Percentiles rank a stretch among this genome's conserved stretches.
phyloP scores from a whole-genome alignment of 495 filamentous ascomycete species.

The Cercophora newfieldiana region DNA sequence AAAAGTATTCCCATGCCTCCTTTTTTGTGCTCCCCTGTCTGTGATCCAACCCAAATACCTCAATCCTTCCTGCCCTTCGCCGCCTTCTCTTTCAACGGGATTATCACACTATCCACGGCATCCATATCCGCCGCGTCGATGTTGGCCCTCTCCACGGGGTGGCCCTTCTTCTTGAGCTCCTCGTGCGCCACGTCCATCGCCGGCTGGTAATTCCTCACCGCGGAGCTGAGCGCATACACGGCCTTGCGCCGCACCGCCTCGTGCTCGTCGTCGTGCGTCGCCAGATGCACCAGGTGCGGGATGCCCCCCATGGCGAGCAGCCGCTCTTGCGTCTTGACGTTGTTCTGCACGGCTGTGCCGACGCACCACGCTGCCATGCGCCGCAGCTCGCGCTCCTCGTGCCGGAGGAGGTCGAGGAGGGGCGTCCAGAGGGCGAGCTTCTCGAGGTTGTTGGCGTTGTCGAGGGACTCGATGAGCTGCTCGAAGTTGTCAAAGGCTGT shows the following conservation, averaged over 20 bases:
- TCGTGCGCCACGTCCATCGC: conserved; percentile 65
- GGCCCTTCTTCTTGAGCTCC: conserved; percentile 55
- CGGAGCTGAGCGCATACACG: conserved; percentile 80
- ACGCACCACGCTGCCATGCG: conserved; percentile 88
- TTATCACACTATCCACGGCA: conserved; percentile 70
- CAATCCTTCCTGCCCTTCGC: conserved; percentile 13
- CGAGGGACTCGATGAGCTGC: conserved; percentile 83
- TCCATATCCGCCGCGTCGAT: conserved; percentile 84
- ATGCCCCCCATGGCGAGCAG: conserved; percentile 71
- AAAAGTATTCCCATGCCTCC: conserved; percentile 13
- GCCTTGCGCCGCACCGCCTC: conserved; percentile 77
- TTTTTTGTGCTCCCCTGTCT: neutral
- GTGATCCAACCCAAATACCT: conserved; percentile 6
- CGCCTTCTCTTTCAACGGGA: conserved; percentile 60
- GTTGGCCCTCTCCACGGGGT: conserved; percentile 40
- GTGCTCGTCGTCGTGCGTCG: conserved; percentile 56
- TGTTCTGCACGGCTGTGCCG: conserved; percentile 95
- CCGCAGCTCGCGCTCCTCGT: conserved; percentile 69
- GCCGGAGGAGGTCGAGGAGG: conserved; percentile 64
- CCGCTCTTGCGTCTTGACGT: conserved; percentile 76
- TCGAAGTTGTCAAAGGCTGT: conserved; percentile 96
- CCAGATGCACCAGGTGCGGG: conserved; percentile 64
- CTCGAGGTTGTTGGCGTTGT: conserved; percentile 93
- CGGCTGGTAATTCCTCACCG: conserved; percentile 82
- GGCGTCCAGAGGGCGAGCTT: conserved; percentile 78